These are phyloP conservation scores for Neonothopanus nambi DNA, from an alignment of 1,284 basidiomycete species.

Conservation along the genomic window DNA sequence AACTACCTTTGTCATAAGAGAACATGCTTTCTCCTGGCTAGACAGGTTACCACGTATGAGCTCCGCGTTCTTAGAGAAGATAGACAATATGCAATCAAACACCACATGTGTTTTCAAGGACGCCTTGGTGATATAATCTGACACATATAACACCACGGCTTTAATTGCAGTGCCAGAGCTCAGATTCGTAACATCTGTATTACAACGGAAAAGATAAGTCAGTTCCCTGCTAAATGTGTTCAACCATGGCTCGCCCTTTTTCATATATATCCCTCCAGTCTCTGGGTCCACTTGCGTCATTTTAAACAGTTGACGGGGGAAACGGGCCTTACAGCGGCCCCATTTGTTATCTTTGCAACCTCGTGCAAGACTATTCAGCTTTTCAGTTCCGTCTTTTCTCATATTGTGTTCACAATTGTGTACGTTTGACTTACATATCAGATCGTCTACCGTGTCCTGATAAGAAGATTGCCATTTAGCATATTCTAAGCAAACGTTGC, in stretches of 20 bases:
- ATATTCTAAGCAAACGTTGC: not conserved
- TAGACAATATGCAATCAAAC: slow-evolving; percentile 25
- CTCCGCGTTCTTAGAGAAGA: slow-evolving; percentile 26
- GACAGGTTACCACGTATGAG: slow-evolving; percentile 14
- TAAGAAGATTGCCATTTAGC: not conserved
- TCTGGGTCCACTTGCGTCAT: no score
- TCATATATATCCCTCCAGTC: no score
- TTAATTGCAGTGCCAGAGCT: slow-evolving; percentile 36
- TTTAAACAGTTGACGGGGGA: no score
- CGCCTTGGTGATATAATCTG: slow-evolving; percentile 41
- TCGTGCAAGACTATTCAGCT: no score
- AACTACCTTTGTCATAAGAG: slow-evolving; percentile 30
- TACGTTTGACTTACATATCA: not conserved
- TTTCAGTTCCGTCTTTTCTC: not conserved
- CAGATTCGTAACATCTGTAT: no score
- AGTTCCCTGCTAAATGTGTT: no score
- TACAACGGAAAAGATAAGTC: no score
- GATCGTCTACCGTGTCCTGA: not conserved
- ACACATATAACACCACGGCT: slow-evolving; percentile 36
- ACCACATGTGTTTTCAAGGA: slow-evolving; percentile 35
- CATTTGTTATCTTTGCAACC: no score
- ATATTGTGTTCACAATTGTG: slow-evolving; percentile 18
- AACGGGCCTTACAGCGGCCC: no score
- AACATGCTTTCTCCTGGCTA: slow-evolving; percentile 22
- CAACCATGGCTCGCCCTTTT: no score